Percentiles rank a stretch among this genome's conserved stretches.
Conservation (phyloP, 257 asterid species). For the Avicennia marina region DNA sequence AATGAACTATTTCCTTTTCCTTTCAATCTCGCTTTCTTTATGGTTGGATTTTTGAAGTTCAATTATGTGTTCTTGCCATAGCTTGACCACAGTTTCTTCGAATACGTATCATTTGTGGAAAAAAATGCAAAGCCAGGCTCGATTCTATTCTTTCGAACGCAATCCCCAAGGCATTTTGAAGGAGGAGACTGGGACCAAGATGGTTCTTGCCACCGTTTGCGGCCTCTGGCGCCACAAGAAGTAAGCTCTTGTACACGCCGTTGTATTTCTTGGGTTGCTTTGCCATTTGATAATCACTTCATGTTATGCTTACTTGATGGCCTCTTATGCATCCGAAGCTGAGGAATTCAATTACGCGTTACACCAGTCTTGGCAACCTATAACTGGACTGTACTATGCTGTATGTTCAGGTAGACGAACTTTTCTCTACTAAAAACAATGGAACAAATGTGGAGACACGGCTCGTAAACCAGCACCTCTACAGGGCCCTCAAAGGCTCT, state of each 20-base stretch:
- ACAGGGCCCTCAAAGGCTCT: slow-evolving; percentile 51
- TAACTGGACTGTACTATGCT: no score
- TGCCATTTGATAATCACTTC: not conserved
- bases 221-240: slow-evolving; percentile 60
- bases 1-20: not conserved
- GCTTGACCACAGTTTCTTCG: slow-evolving; percentile 3
- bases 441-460: slow-evolving; percentile 89
- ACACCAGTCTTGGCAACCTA: no score
- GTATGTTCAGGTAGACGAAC: slow-evolving; percentile 58
- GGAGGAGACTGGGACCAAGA: slow-evolving; percentile 98
- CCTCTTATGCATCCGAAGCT: not conserved
- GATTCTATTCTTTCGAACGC: slow-evolving; percentile 62
- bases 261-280: not conserved
- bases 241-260: slow-evolving; percentile 35
- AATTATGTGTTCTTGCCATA: slow-evolving; percentile 9
- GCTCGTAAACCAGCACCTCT: slow-evolving; percentile 69
- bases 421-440: slow-evolving; percentile 54
- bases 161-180: slow-evolving; percentile 93
- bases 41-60: slow-evolving; percentile 12
- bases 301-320: not conserved
- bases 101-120: slow-evolving; percentile 55
- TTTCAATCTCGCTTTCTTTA: not conserved
- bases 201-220: slow-evolving; percentile 71
- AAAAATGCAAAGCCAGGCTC: slow-evolving; percentile 44
- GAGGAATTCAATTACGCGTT: not conserved